Conservation (phyloP, 345 rosid species). For the Clarkia xantiana region DNA sequence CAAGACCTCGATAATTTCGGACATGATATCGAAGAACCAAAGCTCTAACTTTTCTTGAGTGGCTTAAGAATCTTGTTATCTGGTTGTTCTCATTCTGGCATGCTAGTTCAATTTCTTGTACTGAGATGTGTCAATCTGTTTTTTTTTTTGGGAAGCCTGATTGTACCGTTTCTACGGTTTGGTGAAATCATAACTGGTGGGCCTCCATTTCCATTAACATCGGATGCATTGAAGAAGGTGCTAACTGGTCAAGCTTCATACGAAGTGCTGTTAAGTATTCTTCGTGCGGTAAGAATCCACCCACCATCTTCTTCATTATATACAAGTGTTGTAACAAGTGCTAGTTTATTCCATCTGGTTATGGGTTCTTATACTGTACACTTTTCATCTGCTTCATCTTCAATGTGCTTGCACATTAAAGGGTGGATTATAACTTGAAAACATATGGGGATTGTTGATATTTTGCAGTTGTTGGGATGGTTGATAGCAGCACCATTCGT, state of each 20-base stretch:
- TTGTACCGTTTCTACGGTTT: constrained; percentile 87
- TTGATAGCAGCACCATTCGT: constrained; percentile 45
- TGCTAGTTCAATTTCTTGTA: too few species aligned
- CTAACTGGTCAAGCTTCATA: constrained; percentile 74
- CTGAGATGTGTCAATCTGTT: not conserved
- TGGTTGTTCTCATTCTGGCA: not conserved
- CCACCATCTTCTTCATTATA: constrained; percentile 3
- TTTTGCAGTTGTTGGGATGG: constrained; percentile 65
- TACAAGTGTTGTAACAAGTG: too few species aligned
- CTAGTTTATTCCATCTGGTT: too few species aligned
- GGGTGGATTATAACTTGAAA: not conserved
- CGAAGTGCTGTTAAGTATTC: constrained; percentile 56
- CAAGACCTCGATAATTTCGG: too few species aligned
- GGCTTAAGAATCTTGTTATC: too few species aligned
- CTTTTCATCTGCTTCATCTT: too few species aligned
- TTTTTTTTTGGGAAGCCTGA: constrained; percentile 35
- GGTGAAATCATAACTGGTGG: constrained; percentile 72
- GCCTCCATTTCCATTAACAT: constrained; percentile 69
- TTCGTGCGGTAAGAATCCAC: constrained; percentile 52
- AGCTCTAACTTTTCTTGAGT: too few species aligned
- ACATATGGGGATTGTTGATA: not conserved
- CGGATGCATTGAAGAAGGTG: constrained; percentile 84
- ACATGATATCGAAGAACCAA: too few species aligned
- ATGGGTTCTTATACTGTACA: too few species aligned
- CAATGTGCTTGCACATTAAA: too few species aligned